Conservation (phyloP, 2,329 filamentous ascomycete species). For the Claviceps citrina region DNA sequence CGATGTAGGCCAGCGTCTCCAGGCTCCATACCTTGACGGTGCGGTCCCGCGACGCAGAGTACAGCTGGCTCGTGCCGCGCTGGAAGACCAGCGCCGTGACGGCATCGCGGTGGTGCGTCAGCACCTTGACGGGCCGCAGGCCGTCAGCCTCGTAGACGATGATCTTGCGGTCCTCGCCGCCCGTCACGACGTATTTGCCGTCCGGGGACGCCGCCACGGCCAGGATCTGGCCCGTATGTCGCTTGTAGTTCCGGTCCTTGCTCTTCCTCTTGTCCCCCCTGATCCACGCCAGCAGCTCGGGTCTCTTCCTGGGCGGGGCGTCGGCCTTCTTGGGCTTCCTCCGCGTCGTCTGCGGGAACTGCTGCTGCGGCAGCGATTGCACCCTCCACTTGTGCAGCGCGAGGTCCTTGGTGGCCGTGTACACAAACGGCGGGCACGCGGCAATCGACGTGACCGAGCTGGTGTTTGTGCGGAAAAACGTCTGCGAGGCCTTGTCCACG, state of each 20-base stretch:
- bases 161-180: conserved; percentile 67
- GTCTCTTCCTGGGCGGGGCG: conserved; percentile 44
- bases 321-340: conserved; percentile 42
- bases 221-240: conserved; percentile 68
- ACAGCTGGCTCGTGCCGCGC: conserved; percentile 77
- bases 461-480: conserved; percentile 65
- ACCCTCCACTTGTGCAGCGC: conserved; percentile 81
- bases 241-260: conserved; percentile 51
- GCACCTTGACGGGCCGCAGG: conserved; percentile 64
- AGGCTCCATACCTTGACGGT: conserved; percentile 93
- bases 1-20: conserved; percentile 82
- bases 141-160: conserved; percentile 78
- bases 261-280: conserved; percentile 46
- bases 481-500: conserved; percentile 50
- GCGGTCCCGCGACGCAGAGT: conserved; percentile 77
- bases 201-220: conserved; percentile 76
- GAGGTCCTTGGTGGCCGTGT: conserved; percentile 77
- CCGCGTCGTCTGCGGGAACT: conserved; percentile 42
- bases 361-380: conserved; percentile 46
- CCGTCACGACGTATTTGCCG: conserved; percentile 81
- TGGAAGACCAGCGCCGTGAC: conserved; percentile 77
- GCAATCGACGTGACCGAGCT: conserved; percentile 67
- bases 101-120: conserved; percentile 81
- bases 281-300: conserved; percentile 45
- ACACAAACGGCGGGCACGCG: conserved; percentile 62